Conservation (phyloP, 345 rosid genomes). For the Mallotus nudiflorus region DNA sequence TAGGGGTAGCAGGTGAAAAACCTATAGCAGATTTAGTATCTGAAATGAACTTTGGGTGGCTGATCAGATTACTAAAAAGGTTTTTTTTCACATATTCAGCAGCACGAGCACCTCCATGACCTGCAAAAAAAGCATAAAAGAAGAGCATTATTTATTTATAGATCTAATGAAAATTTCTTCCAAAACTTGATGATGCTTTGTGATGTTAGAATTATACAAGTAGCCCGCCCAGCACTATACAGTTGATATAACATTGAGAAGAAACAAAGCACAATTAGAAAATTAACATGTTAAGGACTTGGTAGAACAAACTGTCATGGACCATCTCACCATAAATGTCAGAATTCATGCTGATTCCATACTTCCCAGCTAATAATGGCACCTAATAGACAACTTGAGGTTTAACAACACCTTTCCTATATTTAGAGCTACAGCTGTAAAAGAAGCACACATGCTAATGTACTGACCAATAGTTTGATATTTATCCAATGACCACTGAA, state of each 20-base stretch:
- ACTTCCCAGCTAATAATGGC: constrained; percentile 20
- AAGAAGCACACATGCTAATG: constrained; percentile 8
- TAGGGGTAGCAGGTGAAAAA: constrained; percentile 24
- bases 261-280: background rate
- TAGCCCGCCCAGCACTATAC: constrained; percentile 4
- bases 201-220: background rate
- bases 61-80: constrained; percentile 91
- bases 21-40: constrained; percentile 96
- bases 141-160: background rate
- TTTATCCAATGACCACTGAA: background rate
- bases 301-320: constrained; percentile 12
- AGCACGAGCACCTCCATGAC: constrained; percentile 99
- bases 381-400: constrained; percentile 26
- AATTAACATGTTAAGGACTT: constrained; percentile 9
- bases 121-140: constrained; percentile 44
- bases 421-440: constrained; percentile 5
- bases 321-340: constrained; percentile 13
- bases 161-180: background rate
- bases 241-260: background rate
- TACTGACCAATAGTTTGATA: background rate
- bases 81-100: constrained; percentile 97
- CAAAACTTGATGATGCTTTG: background rate
- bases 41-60: constrained; percentile 92
- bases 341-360: constrained; percentile 18
- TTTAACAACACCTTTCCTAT: constrained; percentile 15